phyloP scores from a whole-genome alignment of 495 filamentous ascomycete genomes.

The Hypoxylon cercidicola region DNA sequence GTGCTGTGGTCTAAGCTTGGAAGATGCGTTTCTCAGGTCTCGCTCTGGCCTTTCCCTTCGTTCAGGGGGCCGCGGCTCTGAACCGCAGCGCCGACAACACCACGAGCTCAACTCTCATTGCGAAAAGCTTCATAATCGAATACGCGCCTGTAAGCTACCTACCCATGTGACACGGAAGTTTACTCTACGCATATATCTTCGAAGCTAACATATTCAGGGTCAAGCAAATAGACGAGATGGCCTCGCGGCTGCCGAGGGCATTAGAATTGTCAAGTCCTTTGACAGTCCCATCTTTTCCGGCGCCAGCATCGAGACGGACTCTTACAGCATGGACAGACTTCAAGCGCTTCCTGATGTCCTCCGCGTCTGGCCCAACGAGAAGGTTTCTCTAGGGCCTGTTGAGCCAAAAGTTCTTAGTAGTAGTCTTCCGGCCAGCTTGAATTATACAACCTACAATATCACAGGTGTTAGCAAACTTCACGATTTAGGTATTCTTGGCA shows the following conservation, averaged over 20 bases:
- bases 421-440: slow-evolving; percentile 15
- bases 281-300: slow-evolving; percentile 35
- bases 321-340: slow-evolving; percentile 19
- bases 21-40: slow-evolving; percentile 28
- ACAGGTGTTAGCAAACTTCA: slow-evolving; percentile 34
- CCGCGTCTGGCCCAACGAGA: slow-evolving; percentile 26
- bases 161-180: too few species aligned
- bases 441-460: slow-evolving; percentile 32
- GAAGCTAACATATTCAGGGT: slow-evolving; percentile 7
- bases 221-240: slow-evolving; percentile 26
- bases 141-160: slow-evolving; percentile 20
- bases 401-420: slow-evolving; percentile 6
- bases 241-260: slow-evolving; percentile 20
- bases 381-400: slow-evolving; percentile 20
- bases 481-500: slow-evolving; percentile 27
- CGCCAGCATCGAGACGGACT: slow-evolving; percentile 27
- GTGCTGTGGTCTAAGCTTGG: neutral
- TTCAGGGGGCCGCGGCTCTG: slow-evolving; percentile 12
- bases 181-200: too few species aligned
- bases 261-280: slow-evolving; percentile 39
- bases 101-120: slow-evolving; percentile 3
- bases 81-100: slow-evolving; percentile 21
- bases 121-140: slow-evolving; percentile 20
- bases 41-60: slow-evolving; percentile 21
- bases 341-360: slow-evolving; percentile 24